These are phyloP conservation scores for Castanea mollissima DNA, from an alignment of 306 rosid genomes.

Conservation along the genomic window DNA sequence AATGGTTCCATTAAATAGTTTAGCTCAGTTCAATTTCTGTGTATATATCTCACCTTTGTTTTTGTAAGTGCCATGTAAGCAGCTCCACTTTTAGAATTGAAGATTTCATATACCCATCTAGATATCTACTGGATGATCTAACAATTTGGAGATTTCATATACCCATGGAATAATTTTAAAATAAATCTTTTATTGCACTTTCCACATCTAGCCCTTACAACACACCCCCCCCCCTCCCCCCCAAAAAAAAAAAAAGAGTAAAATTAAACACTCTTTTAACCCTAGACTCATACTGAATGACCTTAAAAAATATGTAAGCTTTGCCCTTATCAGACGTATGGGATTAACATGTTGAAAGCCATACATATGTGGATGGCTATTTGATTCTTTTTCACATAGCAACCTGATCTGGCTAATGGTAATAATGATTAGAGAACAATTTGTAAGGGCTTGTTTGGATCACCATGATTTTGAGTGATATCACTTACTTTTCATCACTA, in stretches of 20 bases:
- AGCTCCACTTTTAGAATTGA: neutral
- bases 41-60: neutral
- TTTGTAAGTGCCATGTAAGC: neutral
- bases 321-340: neutral
- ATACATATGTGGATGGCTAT: neutral
- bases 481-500: too few species aligned
- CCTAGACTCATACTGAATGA: neutral
- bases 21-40: neutral
- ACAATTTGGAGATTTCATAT: neutral
- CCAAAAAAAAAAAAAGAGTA: too few species aligned
- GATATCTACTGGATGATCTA: neutral
- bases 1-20: neutral
- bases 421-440: neutral
- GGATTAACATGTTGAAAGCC: neutral
- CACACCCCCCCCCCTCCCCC: too few species aligned
- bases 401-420: neutral
- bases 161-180: too few species aligned
- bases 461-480: too few species aligned
- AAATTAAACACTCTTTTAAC: neutral
- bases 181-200: too few species aligned
- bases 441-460: too few species aligned
- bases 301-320: neutral
- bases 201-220: too few species aligned
- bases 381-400: neutral
- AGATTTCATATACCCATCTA: neutral